A percentile compares a stretch with the other conserved stretches of the same genome.
phyloP scores from a whole-genome alignment of 768 basidiomycete species.

The Suillus occidentalis region DNA sequence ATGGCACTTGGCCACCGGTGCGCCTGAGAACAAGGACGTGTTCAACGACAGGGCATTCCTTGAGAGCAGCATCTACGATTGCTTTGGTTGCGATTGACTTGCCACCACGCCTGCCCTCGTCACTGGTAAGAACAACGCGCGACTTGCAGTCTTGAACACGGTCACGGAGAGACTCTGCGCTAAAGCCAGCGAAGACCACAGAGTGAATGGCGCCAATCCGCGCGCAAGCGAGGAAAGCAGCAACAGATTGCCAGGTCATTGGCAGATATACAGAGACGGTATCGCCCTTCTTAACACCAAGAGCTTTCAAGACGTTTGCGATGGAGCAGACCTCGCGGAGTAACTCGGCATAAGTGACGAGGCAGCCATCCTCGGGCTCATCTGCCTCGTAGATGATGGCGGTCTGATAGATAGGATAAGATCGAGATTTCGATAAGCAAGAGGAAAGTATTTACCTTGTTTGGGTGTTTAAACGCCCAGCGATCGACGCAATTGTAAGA shows the following conservation, averaged over 20 bases:
- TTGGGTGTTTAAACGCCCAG: slow-evolving; percentile 88
- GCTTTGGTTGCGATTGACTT: slow-evolving; percentile 93
- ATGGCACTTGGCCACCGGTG: slow-evolving; percentile 80
- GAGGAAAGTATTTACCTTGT: slow-evolving; percentile 51
- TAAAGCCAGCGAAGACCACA: slow-evolving; percentile 97
- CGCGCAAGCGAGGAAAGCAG: slow-evolving; percentile 96
- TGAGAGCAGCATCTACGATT: slow-evolving; percentile 90
- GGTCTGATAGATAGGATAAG: slow-evolving; percentile 43
- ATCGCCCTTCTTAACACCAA: slow-evolving; percentile 94
- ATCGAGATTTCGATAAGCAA: not conserved
- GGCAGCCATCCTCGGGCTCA: slow-evolving; percentile 78
- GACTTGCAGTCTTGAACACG: slow-evolving; percentile 87
- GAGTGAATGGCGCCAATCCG: slow-evolving; percentile 96
- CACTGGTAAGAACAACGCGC: slow-evolving; percentile 91
- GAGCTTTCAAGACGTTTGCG: slow-evolving; percentile 87
- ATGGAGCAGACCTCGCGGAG: slow-evolving; percentile 85
- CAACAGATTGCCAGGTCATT: slow-evolving; percentile 94
- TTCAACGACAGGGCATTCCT: slow-evolving; percentile 81
- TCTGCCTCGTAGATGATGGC: slow-evolving; percentile 99
- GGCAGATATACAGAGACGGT: slow-evolving; percentile 92
- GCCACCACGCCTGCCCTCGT: slow-evolving; percentile 92
- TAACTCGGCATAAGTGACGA: slow-evolving; percentile 81
- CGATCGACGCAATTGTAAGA: slow-evolving; percentile 98
- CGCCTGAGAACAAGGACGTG: slow-evolving; percentile 88
- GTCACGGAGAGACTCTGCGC: slow-evolving; percentile 90